Evolutionary conservation across 805 yeast genomes (phyloP), one percentile per base, ranked within the genome.

Genomic region (Lachancea sp.): DNA sequence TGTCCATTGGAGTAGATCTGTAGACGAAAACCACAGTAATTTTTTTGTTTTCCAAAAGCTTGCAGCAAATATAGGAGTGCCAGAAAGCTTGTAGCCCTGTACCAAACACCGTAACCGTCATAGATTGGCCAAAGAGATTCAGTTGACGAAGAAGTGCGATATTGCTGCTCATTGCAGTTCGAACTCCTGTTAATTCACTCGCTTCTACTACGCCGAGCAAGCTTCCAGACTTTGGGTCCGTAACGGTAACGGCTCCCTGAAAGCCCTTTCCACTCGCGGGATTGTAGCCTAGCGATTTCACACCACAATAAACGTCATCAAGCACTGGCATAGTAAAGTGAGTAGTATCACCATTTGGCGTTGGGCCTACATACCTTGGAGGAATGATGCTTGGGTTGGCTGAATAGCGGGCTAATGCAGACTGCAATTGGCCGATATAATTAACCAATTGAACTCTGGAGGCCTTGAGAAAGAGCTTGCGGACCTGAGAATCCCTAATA

Each of bases 241-340:
- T 47, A 8, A 79, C 64, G 20, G 72, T 54, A 2, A 79, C 71
- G 5, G 73, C 63, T 1, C 86, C 87, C 21, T 70, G 74, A 50
- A 79, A 77, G 0, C 86, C 86, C 23, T 69, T 58, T 2, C 65
- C 63, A 0, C 83, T 77, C 0, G 78, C 80, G 15, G 77, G 41
- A 42, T 50, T 54, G 41, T 40, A 46, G 13, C 51, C 73, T 16
- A 80, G 56, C 0, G 79, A 72, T 59, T 80, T 80, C 50, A 80
- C 63, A 8, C 86, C 86, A 11, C 73, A 78, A 21, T 59, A 54
- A n/a, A 36, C 50, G 4, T 71, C 67, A 12, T 77, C 76, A 3
- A 74, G 66, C n/a, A 81, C 73, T 3, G 83, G 82, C 86, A 80
- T 80, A 56, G 76, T 77, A 22, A 80, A 51, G 54, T 79, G 83